These are phyloP conservation scores for Talaromyces sp. DNA, from an alignment of 2,329 filamentous ascomycete species.

Conservation along the genomic window DNA sequence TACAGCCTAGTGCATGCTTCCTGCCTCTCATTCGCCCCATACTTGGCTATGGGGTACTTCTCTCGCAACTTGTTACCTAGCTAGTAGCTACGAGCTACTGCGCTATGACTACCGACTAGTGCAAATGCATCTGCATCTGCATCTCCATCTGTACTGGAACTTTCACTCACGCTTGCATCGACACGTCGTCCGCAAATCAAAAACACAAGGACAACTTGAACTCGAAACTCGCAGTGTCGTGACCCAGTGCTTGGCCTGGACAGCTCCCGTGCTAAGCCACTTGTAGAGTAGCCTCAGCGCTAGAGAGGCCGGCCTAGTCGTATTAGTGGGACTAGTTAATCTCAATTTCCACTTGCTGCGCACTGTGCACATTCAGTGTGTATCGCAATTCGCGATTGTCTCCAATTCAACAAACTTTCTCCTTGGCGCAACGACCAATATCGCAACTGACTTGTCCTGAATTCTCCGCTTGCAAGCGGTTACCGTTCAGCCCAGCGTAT, in stretches of 20 bases:
- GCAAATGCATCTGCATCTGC: neutral
- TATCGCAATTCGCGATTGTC: neutral
- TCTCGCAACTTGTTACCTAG: neutral
- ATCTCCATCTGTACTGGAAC: neutral
- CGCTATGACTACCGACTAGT: conserved; percentile 1
- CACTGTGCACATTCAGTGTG: neutral
- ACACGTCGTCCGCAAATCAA: neutral
- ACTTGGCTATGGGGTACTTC: neutral
- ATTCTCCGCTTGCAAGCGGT: neutral
- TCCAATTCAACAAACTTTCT: neutral
- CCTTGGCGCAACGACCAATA: neutral
- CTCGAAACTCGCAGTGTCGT: neutral
- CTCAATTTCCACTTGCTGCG: conserved; percentile 2
- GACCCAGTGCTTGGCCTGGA: neutral
- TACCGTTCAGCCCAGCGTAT: neutral
- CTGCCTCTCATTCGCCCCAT: neutral
- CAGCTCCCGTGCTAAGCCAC: conserved; percentile 1
- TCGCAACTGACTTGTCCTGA: neutral
- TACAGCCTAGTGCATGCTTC: neutral
- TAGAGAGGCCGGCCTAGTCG: neutral
- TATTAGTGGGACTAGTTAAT: neutral
- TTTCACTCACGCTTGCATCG: neutral
- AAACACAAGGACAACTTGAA: neutral
- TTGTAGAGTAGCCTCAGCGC: neutral
- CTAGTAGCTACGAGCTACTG: neutral